These are phyloP conservation scores for Lavandula angustifolia DNA, from an alignment of 257 asterid species.

Conservation along the genomic window DNA sequence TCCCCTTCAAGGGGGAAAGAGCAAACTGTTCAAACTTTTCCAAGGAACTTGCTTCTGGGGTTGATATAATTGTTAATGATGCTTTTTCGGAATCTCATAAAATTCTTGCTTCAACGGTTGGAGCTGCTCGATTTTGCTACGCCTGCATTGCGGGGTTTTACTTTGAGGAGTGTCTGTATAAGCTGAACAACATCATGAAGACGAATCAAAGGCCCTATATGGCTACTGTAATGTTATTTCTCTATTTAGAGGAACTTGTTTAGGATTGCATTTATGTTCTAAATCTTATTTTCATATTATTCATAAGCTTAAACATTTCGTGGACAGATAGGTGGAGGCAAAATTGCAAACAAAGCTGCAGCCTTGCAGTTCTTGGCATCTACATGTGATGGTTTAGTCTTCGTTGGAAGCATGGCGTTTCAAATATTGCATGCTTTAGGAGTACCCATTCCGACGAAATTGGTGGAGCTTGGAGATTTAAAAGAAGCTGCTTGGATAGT, in stretches of 20 bases:
- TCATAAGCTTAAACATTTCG: neutral
- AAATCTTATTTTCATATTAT: neutral
- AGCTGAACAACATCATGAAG: conserved; percentile 54
- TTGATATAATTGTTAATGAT: conserved; percentile 86
- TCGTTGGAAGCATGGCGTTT: conserved; percentile 81
- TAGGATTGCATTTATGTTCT: conserved; percentile 18
- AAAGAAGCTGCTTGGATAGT: too few relatives aligned
- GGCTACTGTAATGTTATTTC: conserved; percentile 57
- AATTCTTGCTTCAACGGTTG: conserved; percentile 88
- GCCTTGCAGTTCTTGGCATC: conserved; percentile 64
- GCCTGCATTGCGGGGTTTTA: conserved; percentile 77
- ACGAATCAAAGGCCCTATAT: conserved; percentile 55
- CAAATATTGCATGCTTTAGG: conserved; percentile 25
- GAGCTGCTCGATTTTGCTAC: conserved; percentile 65
- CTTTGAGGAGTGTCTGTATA: conserved; percentile 64
- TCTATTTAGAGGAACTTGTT: conserved; percentile 24
- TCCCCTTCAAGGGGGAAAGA: conserved; percentile 58
- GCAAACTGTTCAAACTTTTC: conserved; percentile 74
- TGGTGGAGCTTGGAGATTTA: conserved; percentile 55
- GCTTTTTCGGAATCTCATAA: conserved; percentile 85
- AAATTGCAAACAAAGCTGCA: conserved; percentile 64
- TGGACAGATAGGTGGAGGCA: conserved; percentile 82
- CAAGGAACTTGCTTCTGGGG: conserved; percentile 58
- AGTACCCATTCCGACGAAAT: neutral
- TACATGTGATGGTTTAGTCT: conserved; percentile 74